These are phyloP conservation scores for Fagus sylvatica DNA, from an alignment of 306 rosid genomes.

Conservation along the genomic window DNA sequence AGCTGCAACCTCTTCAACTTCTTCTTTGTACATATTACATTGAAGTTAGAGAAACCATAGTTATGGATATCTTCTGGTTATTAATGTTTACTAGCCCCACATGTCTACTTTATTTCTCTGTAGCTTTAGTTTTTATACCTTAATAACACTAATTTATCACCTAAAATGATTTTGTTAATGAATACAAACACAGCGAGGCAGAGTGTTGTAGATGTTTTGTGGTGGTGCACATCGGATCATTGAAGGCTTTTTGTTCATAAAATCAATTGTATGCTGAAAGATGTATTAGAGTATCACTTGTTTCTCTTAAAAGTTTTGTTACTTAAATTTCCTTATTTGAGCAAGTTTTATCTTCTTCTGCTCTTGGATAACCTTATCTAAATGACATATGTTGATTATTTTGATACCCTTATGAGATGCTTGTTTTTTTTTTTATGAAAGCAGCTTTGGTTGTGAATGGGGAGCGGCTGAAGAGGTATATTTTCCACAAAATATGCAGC, in stretches of 20 bases:
- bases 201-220: neutral
- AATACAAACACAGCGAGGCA: neutral
- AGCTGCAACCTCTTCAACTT: neutral
- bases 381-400: conserved; percentile 3
- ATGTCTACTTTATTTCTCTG: neutral
- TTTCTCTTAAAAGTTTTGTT: neutral
- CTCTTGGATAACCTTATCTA: neutral
- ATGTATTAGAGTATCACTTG: neutral
- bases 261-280: neutral
- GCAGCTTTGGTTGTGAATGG: conserved; percentile 76
- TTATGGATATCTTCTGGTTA: neutral
- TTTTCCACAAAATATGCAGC: conserved; percentile 66
- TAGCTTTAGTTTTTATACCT: neutral
- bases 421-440: conserved; percentile 15
- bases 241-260: neutral
- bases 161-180: neutral
- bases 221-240: neutral
- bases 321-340: neutral
- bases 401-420: conserved; percentile 12
- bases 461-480: conserved; percentile 79
- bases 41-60: neutral
- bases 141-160: neutral
- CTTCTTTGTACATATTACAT: neutral
- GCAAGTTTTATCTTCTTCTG: neutral
- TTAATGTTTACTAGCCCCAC: neutral